Evolutionary conservation across 768 basidiomycete species (phyloP), one percentile per base, ranked within the genome.

Genomic region (Scleroderma citrinum): DNA sequence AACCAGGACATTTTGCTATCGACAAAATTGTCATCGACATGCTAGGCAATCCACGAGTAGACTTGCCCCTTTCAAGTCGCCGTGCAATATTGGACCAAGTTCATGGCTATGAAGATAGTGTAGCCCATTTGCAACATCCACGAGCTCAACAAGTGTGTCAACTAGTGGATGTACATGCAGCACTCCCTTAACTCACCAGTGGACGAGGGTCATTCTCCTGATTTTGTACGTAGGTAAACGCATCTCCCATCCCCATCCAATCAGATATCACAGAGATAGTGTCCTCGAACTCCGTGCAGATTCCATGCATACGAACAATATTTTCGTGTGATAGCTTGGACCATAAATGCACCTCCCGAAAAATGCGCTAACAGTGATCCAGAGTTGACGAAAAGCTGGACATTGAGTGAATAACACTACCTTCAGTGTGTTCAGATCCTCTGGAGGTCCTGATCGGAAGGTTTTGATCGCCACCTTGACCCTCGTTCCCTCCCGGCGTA

Each of bases 331-430:
- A 4, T n/a, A 63, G 49, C 26, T 37, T n/a, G 23, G 48, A 48
- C 60, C 61, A 61, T 17, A 55, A 39, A 5, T 39, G 46, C 16
- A 63, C 44, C 31, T 60, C 60, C 23, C 57, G 48, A 11, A 40
- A 39, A n/a, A 62, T 37, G 17, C 57, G 42, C 60, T 62, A 8
- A 40, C 12, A 5, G 39, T 5, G 14, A 14, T 3, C 7, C 34
- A 35, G 19, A 23, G 11, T 20, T 10, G 21, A 19, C 21, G 12
- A 7, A 14, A 11, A 6, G 14, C 19, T 12, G 13, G 1, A 2
- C 6, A 5, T 23, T 23, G 40, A 29, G 8, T 29, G 12, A 7
- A 42, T n/a, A 14, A 11, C 16, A 29, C 5, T 17, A 42, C 40
- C 40, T 42, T 42, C 24, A 42, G 16, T n/a, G 12, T 21, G 16